Conservation (phyloP, 345 rosid genomes). For the Pseudoturritis turrita region DNA sequence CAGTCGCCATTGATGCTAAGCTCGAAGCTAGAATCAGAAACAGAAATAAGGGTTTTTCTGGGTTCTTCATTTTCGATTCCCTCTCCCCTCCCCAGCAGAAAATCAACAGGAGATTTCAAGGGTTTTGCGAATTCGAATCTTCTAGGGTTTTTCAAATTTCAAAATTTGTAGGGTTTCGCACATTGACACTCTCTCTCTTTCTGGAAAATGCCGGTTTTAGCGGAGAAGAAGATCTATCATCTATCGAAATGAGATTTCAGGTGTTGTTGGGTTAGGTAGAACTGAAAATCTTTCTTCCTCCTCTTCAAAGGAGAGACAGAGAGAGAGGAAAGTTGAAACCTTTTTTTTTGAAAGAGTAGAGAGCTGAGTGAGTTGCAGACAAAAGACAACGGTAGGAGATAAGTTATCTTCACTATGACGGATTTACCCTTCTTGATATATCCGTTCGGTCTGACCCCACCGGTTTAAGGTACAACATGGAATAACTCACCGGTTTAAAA, state of each 20-base stretch:
- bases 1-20: conserved; percentile 30
- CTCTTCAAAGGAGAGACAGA: neutral
- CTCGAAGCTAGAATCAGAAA: conserved; percentile 35
- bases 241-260: neutral
- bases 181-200: neutral
- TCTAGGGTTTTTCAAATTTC: neutral
- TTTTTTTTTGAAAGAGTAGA: neutral
- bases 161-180: neutral
- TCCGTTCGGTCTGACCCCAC: neutral
- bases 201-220: neutral
- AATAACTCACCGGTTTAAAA: neutral
- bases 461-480: neutral
- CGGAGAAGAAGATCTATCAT: neutral
- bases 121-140: neutral
- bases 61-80: conserved; percentile 37
- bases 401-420: conserved; percentile 16
- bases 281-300: neutral
- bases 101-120: neutral
- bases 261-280: conserved; percentile 2
- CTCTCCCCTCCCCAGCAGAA: neutral
- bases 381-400: conserved; percentile 38
- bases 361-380: conserved; percentile 26
- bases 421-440: conserved; percentile 18
- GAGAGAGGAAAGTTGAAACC: conserved; percentile 8
- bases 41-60: conserved; percentile 18